phyloP scores from a whole-genome alignment of 148 eudicot genomes.

The Rhododendron ovatum region DNA sequence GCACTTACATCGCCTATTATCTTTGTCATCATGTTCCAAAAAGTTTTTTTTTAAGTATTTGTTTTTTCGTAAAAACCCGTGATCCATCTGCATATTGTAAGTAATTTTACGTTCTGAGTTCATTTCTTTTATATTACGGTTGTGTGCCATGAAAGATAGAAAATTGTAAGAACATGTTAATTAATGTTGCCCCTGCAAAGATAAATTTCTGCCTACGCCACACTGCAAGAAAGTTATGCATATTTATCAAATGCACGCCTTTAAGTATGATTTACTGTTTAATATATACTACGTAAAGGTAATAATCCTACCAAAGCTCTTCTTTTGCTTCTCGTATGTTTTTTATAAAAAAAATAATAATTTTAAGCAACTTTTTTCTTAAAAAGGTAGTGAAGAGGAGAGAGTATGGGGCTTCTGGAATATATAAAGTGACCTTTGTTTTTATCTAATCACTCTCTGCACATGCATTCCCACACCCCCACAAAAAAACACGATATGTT shows the following conservation, averaged over 20 bases:
- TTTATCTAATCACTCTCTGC: neutral
- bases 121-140: too few relatives aligned
- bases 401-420: neutral
- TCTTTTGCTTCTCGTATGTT: constrained; percentile 15
- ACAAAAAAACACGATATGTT: neutral
- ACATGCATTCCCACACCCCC: neutral
- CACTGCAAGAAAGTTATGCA: too few relatives aligned
- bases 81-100: too few relatives aligned
- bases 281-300: neutral
- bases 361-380: constrained; percentile 28
- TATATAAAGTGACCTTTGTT: neutral
- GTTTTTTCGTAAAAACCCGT: too few relatives aligned
- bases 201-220: too few relatives aligned
- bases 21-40: too few relatives aligned
- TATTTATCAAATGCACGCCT: constrained; percentile 29
- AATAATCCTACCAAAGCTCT: constrained; percentile 19
- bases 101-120: too few relatives aligned
- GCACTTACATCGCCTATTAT: too few relatives aligned
- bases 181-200: too few relatives aligned
- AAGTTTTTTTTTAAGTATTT: too few relatives aligned
- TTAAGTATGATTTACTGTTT: neutral
- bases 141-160: too few relatives aligned
- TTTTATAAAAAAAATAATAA: neutral
- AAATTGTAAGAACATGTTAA: too few relatives aligned
- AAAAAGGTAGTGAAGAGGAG: constrained; percentile 9